Evolutionary conservation across 129 eudicot species (phyloP).

Genomic region (Flaveria ramosissima): DNA sequence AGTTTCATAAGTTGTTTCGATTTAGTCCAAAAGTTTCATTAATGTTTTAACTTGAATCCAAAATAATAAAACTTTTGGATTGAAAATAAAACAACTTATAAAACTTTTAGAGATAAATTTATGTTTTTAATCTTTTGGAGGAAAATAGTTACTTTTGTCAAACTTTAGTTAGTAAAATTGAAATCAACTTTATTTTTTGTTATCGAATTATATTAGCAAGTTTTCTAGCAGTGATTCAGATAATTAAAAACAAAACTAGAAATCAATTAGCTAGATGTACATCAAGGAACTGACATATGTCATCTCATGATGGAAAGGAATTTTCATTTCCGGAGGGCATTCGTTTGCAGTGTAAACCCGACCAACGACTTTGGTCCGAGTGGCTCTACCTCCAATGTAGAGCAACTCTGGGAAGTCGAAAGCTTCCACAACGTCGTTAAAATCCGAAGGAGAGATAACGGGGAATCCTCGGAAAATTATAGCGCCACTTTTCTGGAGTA

Average conservation of each 20-base stretch:
- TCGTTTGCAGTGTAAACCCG: slow-evolving; percentile 36
- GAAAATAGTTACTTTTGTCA: no score
- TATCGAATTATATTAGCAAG: no score
- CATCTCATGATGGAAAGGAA: slow-evolving; percentile 41
- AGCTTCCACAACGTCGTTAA: slow-evolving; percentile 47
- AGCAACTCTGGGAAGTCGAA: slow-evolving; percentile 18
- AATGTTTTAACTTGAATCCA: no score
- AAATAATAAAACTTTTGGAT: no score
- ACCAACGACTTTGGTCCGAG: slow-evolving; percentile 44
- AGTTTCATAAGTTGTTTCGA: no score
- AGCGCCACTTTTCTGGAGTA: slow-evolving; percentile 19
- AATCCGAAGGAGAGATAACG: slow-evolving; percentile 42
- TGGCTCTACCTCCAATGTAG: slow-evolving; percentile 39
- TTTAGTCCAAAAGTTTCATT: no score
- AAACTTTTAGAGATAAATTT: no score
- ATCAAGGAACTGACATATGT: slow-evolving; percentile 17
- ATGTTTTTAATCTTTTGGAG: no score
- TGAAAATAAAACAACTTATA: no score
- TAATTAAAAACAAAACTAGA: neutral
- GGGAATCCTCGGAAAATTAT: slow-evolving; percentile 34
- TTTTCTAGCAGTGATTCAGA: neutral
- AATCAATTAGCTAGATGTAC: neutral
- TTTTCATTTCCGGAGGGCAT: slow-evolving; percentile 11
- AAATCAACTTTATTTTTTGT: no score
- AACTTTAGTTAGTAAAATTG: no score